These are phyloP conservation scores for Saccharomyces pastorianus DNA, from an alignment of 1,139 yeast species.

Conservation along the genomic window DNA sequence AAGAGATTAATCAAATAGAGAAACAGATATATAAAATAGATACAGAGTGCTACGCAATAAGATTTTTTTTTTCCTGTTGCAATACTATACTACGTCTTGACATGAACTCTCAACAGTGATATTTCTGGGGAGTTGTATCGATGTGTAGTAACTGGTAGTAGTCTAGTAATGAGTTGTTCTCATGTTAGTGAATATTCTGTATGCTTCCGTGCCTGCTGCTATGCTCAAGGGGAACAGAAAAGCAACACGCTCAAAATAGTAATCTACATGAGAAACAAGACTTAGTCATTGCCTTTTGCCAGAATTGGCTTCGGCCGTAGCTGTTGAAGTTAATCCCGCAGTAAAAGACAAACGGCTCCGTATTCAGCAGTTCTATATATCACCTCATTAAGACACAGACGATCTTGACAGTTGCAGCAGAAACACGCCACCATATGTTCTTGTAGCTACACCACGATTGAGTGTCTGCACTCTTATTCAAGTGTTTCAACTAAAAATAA, in stretches of 20 bases:
- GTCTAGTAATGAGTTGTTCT: neutral
- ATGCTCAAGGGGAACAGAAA: neutral
- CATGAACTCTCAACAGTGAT: neutral
- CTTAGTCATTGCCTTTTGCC: neutral
- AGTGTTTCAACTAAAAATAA: neutral
- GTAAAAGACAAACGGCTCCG: neutral
- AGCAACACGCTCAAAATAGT: neutral
- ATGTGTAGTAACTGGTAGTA: neutral
- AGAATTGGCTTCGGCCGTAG: neutral
- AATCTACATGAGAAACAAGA: neutral
- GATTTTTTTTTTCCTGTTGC: neutral
- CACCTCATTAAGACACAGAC: neutral
- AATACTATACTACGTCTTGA: neutral
- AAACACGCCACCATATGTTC: neutral
- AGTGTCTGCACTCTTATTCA: neutral
- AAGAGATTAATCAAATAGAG: neutral
- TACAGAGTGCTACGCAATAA: neutral
- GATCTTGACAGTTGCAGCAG: neutral
- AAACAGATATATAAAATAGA: neutral
- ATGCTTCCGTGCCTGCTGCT: neutral
- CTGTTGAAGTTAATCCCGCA: neutral
- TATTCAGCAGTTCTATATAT: neutral
- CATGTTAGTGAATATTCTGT: neutral
- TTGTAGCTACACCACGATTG: neutral
- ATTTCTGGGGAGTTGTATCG: neutral